Percentiles rank a stretch among this genome's conserved stretches.
These are phyloP conservation scores for Cordyceps cateniannulata DNA, from an alignment of 2,329 filamentous ascomycete species.

Conservation along the genomic window DNA sequence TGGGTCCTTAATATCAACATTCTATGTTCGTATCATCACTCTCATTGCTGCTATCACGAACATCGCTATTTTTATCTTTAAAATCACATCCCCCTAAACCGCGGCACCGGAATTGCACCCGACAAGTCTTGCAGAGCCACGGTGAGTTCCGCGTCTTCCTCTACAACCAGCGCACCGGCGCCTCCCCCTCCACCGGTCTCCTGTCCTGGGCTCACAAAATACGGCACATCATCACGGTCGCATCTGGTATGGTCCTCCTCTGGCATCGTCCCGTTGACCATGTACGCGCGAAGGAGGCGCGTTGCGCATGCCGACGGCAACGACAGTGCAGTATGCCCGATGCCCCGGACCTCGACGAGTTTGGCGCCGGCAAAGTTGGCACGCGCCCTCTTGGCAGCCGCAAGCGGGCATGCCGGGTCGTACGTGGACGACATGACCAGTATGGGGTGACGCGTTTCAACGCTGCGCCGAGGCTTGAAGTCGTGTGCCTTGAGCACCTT, in stretches of 20 bases:
- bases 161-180: neutral
- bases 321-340: constrained; percentile 36
- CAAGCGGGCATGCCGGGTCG: constrained; percentile 45
- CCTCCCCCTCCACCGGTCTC: neutral
- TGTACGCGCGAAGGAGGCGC: constrained; percentile 29
- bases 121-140: neutral
- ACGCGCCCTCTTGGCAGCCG: constrained; percentile 30
- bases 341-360: constrained; percentile 35
- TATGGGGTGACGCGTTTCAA: constrained; percentile 29
- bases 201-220: neutral
- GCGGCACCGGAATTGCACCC: neutral
- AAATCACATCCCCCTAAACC: neutral
- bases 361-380: constrained; percentile 29
- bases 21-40: no score
- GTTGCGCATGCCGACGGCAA: constrained; percentile 30
- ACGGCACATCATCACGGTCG: neutral
- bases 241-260: constrained; percentile 12
- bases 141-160: neutral
- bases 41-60: no score
- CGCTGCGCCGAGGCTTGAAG: constrained; percentile 18
- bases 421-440: constrained; percentile 26
- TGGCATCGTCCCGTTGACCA: constrained; percentile 33
- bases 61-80: no score
- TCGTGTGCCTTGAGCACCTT: constrained; percentile 22
- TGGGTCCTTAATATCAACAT: no score